These are phyloP conservation scores for Spergularia bocconei DNA, from an alignment of 148 eudicot species.

Conservation along the genomic window DNA sequence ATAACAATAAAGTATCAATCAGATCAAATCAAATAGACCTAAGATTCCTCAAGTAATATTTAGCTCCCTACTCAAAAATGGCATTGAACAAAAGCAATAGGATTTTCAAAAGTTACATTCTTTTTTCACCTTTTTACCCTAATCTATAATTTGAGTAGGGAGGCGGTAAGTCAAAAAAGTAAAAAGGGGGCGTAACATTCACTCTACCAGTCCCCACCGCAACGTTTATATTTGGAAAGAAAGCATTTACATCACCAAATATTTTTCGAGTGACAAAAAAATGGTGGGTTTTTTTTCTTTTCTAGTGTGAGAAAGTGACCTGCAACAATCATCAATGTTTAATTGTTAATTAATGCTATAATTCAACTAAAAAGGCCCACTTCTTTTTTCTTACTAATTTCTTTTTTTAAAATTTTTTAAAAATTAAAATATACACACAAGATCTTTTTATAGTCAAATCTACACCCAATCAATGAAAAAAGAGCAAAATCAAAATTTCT, in stretches of 20 bases:
- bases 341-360: slow-evolving; percentile 9
- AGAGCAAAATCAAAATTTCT: background rate
- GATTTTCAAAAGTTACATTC: too few species aligned
- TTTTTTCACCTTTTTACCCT: too few species aligned
- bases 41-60: too few species aligned
- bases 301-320: slow-evolving; percentile 10
- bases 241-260: slow-evolving; percentile 4
- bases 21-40: too few species aligned
- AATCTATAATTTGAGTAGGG: too few species aligned
- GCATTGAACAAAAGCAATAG: too few species aligned
- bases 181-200: background rate
- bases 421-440: background rate
- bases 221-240: slow-evolving; percentile 28
- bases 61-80: too few species aligned
- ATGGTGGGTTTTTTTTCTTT: background rate
- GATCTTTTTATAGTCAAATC: slow-evolving; percentile 12
- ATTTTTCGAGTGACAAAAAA: background rate
- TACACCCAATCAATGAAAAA: slow-evolving; percentile 15
- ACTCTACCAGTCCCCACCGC: slow-evolving; percentile 17
- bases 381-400: background rate
- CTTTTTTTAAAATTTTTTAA: background rate
- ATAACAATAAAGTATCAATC: too few species aligned
- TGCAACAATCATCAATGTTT: slow-evolving; percentile 25
- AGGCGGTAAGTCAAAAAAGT: background rate
- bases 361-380: slow-evolving; percentile 18